Conservation (phyloP, 2,329 filamentous ascomycete genomes). For the Phaeosphaeriaceae sp. region DNA sequence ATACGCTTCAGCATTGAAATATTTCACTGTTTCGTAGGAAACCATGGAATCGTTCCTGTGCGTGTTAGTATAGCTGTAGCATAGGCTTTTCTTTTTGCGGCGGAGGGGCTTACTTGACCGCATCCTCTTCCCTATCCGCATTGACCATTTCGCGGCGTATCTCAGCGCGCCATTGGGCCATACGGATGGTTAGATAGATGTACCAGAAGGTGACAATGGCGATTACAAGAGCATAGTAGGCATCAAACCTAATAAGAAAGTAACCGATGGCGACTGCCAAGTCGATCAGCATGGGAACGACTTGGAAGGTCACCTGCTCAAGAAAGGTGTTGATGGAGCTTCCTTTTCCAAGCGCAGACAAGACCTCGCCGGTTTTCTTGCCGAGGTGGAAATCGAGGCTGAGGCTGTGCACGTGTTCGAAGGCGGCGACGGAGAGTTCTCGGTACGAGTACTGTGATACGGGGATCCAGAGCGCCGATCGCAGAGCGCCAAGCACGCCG, state of each 20-base stretch:
- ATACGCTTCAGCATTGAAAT: slow-evolving; percentile 66
- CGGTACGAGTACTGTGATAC: slow-evolving; percentile 97
- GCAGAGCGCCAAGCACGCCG: slow-evolving; percentile 80
- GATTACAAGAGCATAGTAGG: slow-evolving; percentile 88
- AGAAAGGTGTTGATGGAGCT: slow-evolving; percentile 96
- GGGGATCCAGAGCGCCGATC: slow-evolving; percentile 91
- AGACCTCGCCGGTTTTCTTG: slow-evolving; percentile 94
- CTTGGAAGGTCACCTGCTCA: slow-evolving; percentile 94
- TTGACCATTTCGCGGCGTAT: slow-evolving; percentile 94
- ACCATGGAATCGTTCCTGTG: slow-evolving; percentile 89
- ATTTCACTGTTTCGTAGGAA: slow-evolving; percentile 85
- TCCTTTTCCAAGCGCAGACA: slow-evolving; percentile 95
- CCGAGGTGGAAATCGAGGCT: slow-evolving; percentile 96
- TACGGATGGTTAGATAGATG: slow-evolving; percentile 92
- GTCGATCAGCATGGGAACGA: slow-evolving; percentile 93
- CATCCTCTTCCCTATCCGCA: slow-evolving; percentile 91
- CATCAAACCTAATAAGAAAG: slow-evolving; percentile 79
- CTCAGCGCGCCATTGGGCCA: slow-evolving; percentile 91
- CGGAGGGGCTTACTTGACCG: slow-evolving; percentile 72
- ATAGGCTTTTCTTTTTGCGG: not conserved
- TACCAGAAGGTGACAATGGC: slow-evolving; percentile 94
- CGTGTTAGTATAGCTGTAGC: slow-evolving; percentile 25
- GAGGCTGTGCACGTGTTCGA: slow-evolving; percentile 94
- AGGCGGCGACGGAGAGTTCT: slow-evolving; percentile 90
- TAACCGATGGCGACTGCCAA: slow-evolving; percentile 83